phyloP scores from a whole-genome alignment of 257 asterid genomes.

The Mentha longifolia region DNA sequence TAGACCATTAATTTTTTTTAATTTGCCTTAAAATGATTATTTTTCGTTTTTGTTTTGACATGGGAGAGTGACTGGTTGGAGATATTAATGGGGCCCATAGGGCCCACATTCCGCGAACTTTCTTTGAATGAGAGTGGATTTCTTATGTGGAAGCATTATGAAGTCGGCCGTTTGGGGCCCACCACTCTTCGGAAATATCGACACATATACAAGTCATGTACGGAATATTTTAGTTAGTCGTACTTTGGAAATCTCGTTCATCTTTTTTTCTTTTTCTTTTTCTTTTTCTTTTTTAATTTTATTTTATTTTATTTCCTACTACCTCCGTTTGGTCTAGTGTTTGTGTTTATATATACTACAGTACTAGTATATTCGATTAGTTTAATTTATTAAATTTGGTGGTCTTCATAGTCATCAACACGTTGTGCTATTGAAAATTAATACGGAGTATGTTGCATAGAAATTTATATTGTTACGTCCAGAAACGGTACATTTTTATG shows the following conservation, averaged over 20 bases:
- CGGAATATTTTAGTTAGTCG: neutral
- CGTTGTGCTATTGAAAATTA: no score
- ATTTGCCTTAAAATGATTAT: neutral
- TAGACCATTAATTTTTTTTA: neutral
- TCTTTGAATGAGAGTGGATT: neutral
- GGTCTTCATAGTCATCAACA: neutral
- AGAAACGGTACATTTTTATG: no score
- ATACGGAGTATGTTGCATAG: no score
- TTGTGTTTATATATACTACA: no score
- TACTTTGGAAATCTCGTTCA: no score
- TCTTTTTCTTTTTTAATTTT: no score
- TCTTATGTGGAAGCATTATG: slow-evolving; percentile 11
- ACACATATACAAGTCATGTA: neutral
- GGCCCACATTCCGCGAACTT: neutral
- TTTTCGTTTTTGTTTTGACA: neutral
- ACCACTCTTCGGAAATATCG: neutral
- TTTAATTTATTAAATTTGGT: no score
- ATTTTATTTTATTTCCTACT: neutral
- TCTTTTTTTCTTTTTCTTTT: no score
- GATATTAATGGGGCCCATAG: no score
- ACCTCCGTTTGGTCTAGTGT: neutral
- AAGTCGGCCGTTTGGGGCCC: slow-evolving; percentile 12
- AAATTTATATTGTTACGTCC: no score
- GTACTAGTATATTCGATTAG: neutral
- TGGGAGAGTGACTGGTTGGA: neutral